Percentiles rank a stretch among this genome's conserved stretches.
phyloP scores from a whole-genome alignment of 73 alveolate genomes.

The Stentor roeselii region DNA sequence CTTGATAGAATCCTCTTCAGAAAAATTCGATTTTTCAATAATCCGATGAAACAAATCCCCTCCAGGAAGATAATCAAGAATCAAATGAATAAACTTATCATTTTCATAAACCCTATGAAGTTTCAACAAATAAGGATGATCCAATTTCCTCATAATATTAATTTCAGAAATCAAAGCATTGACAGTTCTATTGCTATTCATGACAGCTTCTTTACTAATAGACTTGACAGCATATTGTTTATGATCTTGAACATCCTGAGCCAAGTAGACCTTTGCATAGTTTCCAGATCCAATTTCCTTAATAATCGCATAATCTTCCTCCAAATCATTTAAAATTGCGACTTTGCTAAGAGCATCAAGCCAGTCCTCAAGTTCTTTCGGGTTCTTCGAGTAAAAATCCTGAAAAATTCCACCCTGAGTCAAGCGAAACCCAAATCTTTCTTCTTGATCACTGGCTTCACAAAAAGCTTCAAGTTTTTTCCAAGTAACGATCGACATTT shows the following conservation, averaged over 20 bases:
- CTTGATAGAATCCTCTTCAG: conserved; percentile 49
- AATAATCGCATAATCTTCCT: background rate
- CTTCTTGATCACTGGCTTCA: background rate
- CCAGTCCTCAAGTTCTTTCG: conserved; percentile 9
- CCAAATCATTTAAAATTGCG: background rate
- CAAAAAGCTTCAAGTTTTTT: conserved; percentile 4
- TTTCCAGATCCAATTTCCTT: conserved; percentile 1
- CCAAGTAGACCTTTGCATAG: conserved; percentile 30
- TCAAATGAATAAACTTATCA: conserved; percentile 41
- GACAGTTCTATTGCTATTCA: conserved; percentile 18
- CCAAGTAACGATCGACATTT: background rate
- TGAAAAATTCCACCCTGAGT: background rate
- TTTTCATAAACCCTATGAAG: conserved; percentile 56
- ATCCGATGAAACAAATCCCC: conserved; percentile 53
- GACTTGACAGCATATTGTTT: conserved; percentile 38
- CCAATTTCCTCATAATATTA: conserved; percentile 25
- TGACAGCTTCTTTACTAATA: conserved; percentile 27
- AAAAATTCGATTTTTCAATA: conserved; percentile 29
- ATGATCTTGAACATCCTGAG: conserved; percentile 28
- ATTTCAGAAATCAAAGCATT: conserved; percentile 41
- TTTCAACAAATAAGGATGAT: conserved; percentile 33
- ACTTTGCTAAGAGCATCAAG: background rate
- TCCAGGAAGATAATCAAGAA: conserved; percentile 55
- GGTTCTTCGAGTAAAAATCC: background rate
- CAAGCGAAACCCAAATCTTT: background rate